These are phyloP conservation scores for Xylariaceae sp. DNA, from an alignment of 2,329 filamentous ascomycete species.

Conservation along the genomic window DNA sequence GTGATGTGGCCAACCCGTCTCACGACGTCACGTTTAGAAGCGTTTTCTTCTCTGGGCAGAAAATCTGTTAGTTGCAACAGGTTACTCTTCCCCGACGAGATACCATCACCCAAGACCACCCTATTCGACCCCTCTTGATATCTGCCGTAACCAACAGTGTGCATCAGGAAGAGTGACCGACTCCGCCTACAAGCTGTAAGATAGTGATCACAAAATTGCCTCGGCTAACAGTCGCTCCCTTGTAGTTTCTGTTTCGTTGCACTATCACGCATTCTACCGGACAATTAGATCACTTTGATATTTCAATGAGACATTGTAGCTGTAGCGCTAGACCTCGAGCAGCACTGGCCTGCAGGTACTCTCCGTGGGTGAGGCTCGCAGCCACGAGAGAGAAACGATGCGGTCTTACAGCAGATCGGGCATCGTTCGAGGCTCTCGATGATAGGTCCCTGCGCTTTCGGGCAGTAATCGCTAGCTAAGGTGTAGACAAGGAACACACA, in stretches of 20 bases:
- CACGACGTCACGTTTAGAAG: constrained; percentile 8
- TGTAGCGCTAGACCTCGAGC: background rate
- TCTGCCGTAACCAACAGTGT: background rate
- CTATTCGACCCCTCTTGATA: background rate
- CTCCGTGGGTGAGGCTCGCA: background rate
- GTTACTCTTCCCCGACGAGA: background rate
- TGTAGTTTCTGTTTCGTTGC: background rate
- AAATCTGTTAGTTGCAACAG: background rate
- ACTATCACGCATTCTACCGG: background rate
- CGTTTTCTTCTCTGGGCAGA: background rate
- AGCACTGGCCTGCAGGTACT: background rate
- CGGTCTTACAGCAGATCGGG: background rate
- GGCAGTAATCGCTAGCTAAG: background rate
- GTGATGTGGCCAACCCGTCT: constrained; percentile 7
- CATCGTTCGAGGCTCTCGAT: background rate
- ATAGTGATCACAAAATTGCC: background rate
- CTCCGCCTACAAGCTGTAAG: background rate
- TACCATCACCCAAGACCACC: background rate
- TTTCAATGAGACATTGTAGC: background rate
- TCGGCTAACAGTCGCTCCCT: background rate
- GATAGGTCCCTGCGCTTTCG: background rate
- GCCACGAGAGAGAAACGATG: background rate
- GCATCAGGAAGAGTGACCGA: background rate
- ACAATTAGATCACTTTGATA: background rate
- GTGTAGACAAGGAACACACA: background rate